Base-by-base conservation (phyloP, 2,329 filamentous ascomycete genomes). In the Aspergillus japonicus region DNA sequence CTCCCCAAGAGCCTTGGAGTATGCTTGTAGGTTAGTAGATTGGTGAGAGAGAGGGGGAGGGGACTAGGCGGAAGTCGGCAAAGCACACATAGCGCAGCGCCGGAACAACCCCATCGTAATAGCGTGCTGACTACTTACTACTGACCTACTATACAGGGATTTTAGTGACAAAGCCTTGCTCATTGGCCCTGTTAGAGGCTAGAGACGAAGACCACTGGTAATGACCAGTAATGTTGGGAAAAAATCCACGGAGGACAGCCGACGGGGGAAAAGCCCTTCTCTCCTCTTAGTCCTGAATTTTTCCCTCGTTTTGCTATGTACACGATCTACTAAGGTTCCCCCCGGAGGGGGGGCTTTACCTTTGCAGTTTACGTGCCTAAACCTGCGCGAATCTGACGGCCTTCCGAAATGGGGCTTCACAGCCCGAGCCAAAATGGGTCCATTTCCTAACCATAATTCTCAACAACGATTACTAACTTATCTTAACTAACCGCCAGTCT, bases 161-260 rank as follows among this genome's bases (percentile, higher is more conserved):
- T 62, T 50, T 68, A 61, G 59, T 66, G 52, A 61, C 59, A 50
- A 48, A 47, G 50, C 49, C 54, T 35, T 56, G 54, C 51, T 64
- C 55, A 73, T 72, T 73, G 69, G 67, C 57, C 26, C 59, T 54
- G 29, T 48, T 57, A 47, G 26, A 52, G 54, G 53, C 54, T 54
- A 54, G 58, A 61, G 56, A 54, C 2, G 39, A 44, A 44, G 39
- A 44, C 39, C 14, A 16, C 19, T 44, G 39, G 39, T 19, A 16
- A 44, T 44, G 16, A 16, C 39, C 39, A 44, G 39, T 44, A 44
- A 44, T 19, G 39, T 44, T 44, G 39, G 39, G 39, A 19, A 44
- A 2, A 12, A 16, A 16, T 35, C 12, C 6, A 16, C 39, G 8
- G 16, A 19, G 16, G 16, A 44, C 12, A 44, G 6, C 12, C 19